A percentile compares a stretch with the other conserved stretches of the same genome.
phyloP scores from a whole-genome alignment of 306 rosid genomes.

The Betula pendula region DNA sequence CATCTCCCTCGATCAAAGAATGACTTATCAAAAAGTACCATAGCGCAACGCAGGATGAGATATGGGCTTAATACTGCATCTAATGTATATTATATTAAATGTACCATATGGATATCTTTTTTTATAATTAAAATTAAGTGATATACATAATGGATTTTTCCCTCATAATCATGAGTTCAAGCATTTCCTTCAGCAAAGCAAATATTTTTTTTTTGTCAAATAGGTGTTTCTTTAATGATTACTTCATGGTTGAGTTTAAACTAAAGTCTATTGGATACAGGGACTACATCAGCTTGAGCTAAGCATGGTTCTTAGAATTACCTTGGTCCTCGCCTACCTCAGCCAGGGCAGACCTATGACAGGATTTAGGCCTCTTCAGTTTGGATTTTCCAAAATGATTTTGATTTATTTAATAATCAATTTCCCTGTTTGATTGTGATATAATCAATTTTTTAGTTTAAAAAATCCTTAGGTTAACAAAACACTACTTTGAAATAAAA shows the following conservation, averaged over 20 bases:
- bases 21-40: not conserved
- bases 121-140: not conserved
- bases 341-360: not conserved
- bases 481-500: not conserved
- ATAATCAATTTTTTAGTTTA: not conserved
- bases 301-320: not conserved
- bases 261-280: not conserved
- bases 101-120: not conserved
- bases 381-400: not conserved
- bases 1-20: not conserved
- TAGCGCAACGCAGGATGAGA: not conserved
- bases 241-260: not conserved
- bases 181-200: not conserved
- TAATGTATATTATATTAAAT: too few species aligned
- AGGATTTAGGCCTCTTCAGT: not conserved
- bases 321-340: not conserved
- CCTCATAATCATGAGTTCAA: not conserved
- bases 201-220: not conserved
- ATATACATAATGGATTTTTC: not conserved
- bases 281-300: not conserved
- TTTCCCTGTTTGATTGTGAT: not conserved
- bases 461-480: not conserved
- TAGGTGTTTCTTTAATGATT: not conserved
- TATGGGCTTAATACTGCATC: not conserved
- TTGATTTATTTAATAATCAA: not conserved